phyloP scores from a whole-genome alignment of 176 grass and related monocot species.

The Carex littledalei region DNA sequence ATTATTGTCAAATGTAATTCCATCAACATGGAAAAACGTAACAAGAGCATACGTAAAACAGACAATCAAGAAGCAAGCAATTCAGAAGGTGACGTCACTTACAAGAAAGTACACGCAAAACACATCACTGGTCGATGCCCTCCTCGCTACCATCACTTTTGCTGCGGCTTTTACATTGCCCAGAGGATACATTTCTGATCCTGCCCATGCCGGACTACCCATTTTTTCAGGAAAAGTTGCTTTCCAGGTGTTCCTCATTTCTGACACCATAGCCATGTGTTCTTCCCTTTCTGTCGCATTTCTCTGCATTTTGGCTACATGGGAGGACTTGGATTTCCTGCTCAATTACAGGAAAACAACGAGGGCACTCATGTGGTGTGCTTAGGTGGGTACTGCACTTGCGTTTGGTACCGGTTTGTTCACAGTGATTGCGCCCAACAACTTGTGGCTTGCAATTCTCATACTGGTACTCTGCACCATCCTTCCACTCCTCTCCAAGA shows the following conservation, averaged over 20 bases:
- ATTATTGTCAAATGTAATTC: neutral
- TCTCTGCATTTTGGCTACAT: neutral
- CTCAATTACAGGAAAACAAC: slow-evolving; percentile 17
- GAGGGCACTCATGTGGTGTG: slow-evolving; percentile 9
- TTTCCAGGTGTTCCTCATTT: neutral
- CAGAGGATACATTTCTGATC: neutral
- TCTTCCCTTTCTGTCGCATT: too few relatives aligned
- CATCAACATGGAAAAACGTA: neutral
- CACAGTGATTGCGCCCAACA: neutral
- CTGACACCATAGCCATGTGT: too few relatives aligned
- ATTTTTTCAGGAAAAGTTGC: neutral
- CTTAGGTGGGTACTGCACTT: neutral
- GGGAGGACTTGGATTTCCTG: neutral
- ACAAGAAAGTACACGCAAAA: neutral
- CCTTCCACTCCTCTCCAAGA: slow-evolving; percentile 9
- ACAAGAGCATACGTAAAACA: neutral
- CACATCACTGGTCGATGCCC: neutral
- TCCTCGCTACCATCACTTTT: slow-evolving; percentile 11
- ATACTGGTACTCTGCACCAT: neutral
- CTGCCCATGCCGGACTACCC: neutral
- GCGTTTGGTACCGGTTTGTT: slow-evolving; percentile 17
- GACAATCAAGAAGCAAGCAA: neutral
- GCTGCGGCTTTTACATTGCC: slow-evolving; percentile 6
- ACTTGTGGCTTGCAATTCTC: slow-evolving; percentile 17
- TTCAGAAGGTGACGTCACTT: neutral